Evolutionary conservation across 2,329 filamentous ascomycete genomes (phyloP).

Genomic region (Xylaria sp.): DNA sequence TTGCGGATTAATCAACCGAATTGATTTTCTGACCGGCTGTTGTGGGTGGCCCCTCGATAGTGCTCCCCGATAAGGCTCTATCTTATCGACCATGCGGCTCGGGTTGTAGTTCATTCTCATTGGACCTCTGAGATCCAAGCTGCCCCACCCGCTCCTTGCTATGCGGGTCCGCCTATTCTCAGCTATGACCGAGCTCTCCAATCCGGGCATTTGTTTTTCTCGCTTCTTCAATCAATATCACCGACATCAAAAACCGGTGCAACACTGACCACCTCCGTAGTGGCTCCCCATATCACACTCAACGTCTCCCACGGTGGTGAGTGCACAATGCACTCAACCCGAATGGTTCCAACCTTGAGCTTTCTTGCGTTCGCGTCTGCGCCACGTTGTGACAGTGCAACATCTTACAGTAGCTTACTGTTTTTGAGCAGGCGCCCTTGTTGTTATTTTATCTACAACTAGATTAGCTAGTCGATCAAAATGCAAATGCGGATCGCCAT

Average conservation of each 20-base stretch:
- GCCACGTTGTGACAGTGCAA: slow-evolving; percentile 6
- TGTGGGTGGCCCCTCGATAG: slow-evolving; percentile 15
- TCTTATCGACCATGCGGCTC: slow-evolving; percentile 30
- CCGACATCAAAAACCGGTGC: slow-evolving; percentile 15
- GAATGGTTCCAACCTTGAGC: background rate
- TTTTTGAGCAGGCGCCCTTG: background rate
- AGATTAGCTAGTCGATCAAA: slow-evolving; percentile 35
- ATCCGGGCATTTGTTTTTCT: slow-evolving; percentile 29
- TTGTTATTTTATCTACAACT: slow-evolving; percentile 8
- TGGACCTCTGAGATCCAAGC: background rate
- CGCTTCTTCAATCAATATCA: slow-evolving; percentile 24
- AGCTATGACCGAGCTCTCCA: slow-evolving; percentile 1
- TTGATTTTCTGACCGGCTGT: slow-evolving; percentile 22
- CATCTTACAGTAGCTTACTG: background rate
- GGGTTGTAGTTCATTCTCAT: slow-evolving; percentile 18
- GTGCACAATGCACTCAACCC: slow-evolving; percentile 4
- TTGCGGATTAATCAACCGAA: slow-evolving; percentile 34
- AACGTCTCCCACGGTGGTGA: background rate
- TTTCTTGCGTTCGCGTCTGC: slow-evolving; percentile 1
- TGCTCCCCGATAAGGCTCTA: slow-evolving; percentile 28
- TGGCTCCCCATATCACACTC: slow-evolving; percentile 1
- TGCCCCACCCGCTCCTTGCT: background rate
- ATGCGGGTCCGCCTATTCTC: slow-evolving; percentile 4
- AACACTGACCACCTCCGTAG: slow-evolving; percentile 20
- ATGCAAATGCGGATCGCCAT: slow-evolving; percentile 48